Base-by-base conservation (phyloP, 2,329 filamentous ascomycete genomes). In the Falciphora oryzae region DNA sequence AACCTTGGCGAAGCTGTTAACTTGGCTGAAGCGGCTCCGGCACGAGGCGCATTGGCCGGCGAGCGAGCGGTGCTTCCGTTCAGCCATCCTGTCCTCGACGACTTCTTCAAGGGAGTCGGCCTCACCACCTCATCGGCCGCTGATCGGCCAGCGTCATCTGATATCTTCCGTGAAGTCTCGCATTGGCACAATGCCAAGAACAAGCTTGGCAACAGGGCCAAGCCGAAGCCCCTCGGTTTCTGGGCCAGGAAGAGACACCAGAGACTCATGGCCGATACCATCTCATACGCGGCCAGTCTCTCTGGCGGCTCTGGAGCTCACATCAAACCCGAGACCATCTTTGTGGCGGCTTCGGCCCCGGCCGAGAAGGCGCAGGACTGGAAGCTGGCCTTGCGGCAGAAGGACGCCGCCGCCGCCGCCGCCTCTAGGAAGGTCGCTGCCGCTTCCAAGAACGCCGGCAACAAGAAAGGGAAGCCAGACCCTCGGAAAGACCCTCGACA, bases 261-360 rank as follows among this genome's bases (percentile, higher is more conserved):
- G 69, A 80, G 78, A 63, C 87, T 85, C 70, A 89, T 90, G 83
- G 81, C 83, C 1, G 87, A 90, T 65, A 89, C 89, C 75, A 81
- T 82, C 32, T 79, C 81, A 1, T 93, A 92, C 71, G 87, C 90
- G 1, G 87, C 86, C 16, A 91, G 88, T 73, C 78, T 92, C 60
- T 90, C 87, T 0, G 88, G 87, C 65, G 79, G 85, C 60, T 90
- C 87, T 0, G 88, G 87, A 65, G 79, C 85, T 67, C 78, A 77
- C 2, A 79, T 91, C 6, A 80, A 89, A 29, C 87, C 87, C 0
- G 87, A 91, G 71, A 84, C 79, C 4, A 83, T 92, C 61, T 82
- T 88, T 1, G 80, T 84, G 27, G 57, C 62, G 31, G 61, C 35
- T 10, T 7, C 38, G 7, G 14, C 27, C 13, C 61, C 61, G 64